These are phyloP conservation scores for Hordeum pubiflorum DNA, from an alignment of 202 grass and related monocot genomes.

Conservation along the genomic window DNA sequence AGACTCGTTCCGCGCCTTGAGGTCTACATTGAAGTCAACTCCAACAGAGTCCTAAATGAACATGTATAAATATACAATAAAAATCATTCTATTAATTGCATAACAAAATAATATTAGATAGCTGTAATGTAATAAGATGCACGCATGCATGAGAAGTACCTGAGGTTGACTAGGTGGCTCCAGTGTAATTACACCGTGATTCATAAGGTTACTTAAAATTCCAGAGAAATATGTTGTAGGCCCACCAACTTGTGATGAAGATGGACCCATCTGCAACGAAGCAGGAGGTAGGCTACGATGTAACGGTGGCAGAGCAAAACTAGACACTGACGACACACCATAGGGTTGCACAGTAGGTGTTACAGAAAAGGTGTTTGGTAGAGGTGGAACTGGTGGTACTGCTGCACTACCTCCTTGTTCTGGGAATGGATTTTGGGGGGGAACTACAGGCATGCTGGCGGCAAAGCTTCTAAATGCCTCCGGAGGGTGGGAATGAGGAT, in stretches of 20 bases:
- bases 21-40: constrained; percentile 75
- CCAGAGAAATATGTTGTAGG: constrained; percentile 54
- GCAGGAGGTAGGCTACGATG: constrained; percentile 46
- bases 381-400: constrained; percentile 25
- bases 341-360: constrained; percentile 31
- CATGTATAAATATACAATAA: constrained; percentile 20
- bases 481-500: constrained; percentile 30
- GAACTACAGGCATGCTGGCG: constrained; percentile 17
- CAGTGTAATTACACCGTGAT: constrained; percentile 76
- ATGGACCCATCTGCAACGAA: constrained; percentile 38
- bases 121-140: constrained; percentile 5
- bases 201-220: constrained; percentile 81
- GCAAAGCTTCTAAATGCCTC: constrained; percentile 33
- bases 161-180: constrained; percentile 35
- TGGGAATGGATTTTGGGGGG: constrained; percentile 29
- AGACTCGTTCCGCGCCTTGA: constrained; percentile 64
- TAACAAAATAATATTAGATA: constrained; percentile 3
- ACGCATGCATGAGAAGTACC: constrained; percentile 43
- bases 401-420: constrained; percentile 34
- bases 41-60: constrained; percentile 53
- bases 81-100: constrained; percentile 15
- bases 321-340: constrained; percentile 12
- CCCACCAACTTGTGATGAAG: constrained; percentile 44
- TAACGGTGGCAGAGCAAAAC: constrained; percentile 49
- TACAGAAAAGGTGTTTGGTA: constrained; percentile 37